These are phyloP conservation scores for Rhizopogon salebrosus DNA, from an alignment of 768 basidiomycete species.

Conservation along the genomic window DNA sequence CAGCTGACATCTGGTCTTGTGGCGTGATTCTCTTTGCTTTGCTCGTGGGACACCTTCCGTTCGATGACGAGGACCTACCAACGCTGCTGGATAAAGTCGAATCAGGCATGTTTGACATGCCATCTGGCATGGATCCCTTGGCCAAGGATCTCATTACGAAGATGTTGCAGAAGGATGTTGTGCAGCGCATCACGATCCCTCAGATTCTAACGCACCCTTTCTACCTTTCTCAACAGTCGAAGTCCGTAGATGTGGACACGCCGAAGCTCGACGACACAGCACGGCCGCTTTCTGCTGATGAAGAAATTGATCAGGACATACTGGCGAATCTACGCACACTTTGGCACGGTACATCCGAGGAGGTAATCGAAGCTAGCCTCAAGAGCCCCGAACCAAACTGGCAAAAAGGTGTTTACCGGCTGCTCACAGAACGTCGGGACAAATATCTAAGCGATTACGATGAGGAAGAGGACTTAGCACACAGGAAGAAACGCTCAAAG, in stretches of 20 bases:
- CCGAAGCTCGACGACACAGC: slow-evolving; percentile 67
- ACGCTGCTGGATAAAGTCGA: slow-evolving; percentile 80
- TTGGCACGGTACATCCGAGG: slow-evolving; percentile 81
- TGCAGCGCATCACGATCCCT: slow-evolving; percentile 74
- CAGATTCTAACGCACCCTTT: slow-evolving; percentile 82
- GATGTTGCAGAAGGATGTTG: slow-evolving; percentile 78
- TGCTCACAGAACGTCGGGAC: slow-evolving; percentile 80
- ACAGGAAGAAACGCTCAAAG: slow-evolving; percentile 32
- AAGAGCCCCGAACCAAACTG: slow-evolving; percentile 68
- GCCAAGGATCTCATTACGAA: slow-evolving; percentile 73
- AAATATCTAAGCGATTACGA: slow-evolving; percentile 70
- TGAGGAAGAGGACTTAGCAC: slow-evolving; percentile 52
- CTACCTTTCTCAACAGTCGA: slow-evolving; percentile 52
- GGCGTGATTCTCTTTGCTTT: slow-evolving; percentile 90
- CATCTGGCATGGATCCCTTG: slow-evolving; percentile 55
- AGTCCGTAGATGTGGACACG: slow-evolving; percentile 34
- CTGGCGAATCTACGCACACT: slow-evolving; percentile 85
- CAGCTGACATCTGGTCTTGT: slow-evolving; percentile 96
- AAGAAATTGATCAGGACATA: slow-evolving; percentile 83
- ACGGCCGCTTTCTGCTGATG: slow-evolving; percentile 53
- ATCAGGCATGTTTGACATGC: slow-evolving; percentile 68
- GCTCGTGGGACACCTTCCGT: slow-evolving; percentile 84
- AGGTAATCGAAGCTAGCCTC: slow-evolving; percentile 66
- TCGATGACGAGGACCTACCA: slow-evolving; percentile 83
- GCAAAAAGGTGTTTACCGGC: slow-evolving; percentile 94